Percentiles rank a stretch among this genome's conserved stretches.
phyloP scores from a whole-genome alignment of 1,139 yeast genomes.

The Lodderomyces beijingensis region DNA sequence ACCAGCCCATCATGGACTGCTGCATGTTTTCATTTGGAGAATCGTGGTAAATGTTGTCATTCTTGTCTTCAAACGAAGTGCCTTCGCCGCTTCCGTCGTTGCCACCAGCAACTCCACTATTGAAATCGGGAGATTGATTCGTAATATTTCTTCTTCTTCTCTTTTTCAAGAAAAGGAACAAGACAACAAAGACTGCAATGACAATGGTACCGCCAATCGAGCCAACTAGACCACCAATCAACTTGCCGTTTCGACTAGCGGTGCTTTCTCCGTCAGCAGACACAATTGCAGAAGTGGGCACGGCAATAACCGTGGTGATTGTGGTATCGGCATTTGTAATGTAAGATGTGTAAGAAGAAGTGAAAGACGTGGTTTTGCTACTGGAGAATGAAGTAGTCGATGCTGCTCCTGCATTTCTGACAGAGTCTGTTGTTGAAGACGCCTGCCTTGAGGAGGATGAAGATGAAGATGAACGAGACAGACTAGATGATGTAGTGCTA shows the following conservation, averaged over 20 bases:
- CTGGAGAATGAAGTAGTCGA: constrained; percentile 6
- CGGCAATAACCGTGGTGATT: constrained; percentile 37
- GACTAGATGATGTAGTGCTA: constrained; percentile 6
- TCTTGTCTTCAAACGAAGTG: constrained; percentile 14
- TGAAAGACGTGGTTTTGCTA: constrained; percentile 10
- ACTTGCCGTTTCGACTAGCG: constrained; percentile 28
- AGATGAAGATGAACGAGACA: constrained; percentile 7
- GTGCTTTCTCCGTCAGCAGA: constrained; percentile 12
- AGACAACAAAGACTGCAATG: constrained; percentile 34
- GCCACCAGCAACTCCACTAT: constrained; percentile 15
- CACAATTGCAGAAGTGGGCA: constrained; percentile 29
- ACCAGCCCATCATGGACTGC: constrained; percentile 11
- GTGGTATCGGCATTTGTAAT: constrained; percentile 31
- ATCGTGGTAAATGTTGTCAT: constrained; percentile 13
- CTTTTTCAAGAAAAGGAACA: constrained; percentile 34
- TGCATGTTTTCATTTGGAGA: constrained; percentile 7
- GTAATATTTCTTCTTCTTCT: constrained; percentile 26
- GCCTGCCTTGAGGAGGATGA: constrained; percentile 5
- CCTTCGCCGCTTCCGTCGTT: constrained; percentile 8
- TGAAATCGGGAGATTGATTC: constrained; percentile 46
- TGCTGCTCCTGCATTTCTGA: constrained; percentile 6
- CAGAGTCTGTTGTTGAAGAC: constrained; percentile 5
- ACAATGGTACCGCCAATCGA: constrained; percentile 45
- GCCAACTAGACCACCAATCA: constrained; percentile 47
- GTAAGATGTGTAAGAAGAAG: constrained; percentile 13